These are phyloP conservation scores for Apodospora peruviana DNA, from an alignment of 495 filamentous ascomycete genomes.

Conservation along the genomic window DNA sequence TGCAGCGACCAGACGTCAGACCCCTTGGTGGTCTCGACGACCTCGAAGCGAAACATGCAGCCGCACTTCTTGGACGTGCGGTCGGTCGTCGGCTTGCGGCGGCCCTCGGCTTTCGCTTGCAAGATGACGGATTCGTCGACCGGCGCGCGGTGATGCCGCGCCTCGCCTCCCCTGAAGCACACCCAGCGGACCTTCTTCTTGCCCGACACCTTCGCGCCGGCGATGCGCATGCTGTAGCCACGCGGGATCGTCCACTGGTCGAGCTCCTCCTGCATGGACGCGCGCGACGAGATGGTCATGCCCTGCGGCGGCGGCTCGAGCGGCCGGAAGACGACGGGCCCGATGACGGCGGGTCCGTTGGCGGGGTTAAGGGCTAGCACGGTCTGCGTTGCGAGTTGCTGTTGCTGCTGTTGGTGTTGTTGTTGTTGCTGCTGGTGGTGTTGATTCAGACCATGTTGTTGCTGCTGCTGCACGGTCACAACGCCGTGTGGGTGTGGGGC, in stretches of 20 bases:
- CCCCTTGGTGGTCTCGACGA: slow-evolving; percentile 26
- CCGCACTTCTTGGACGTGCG: slow-evolving; percentile 31
- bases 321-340: slow-evolving; percentile 11
- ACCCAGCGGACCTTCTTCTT: slow-evolving; percentile 33
- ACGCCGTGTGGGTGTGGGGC: not conserved
- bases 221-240: slow-evolving; percentile 36
- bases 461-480: too few species aligned
- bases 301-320: slow-evolving; percentile 30
- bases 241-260: slow-evolving; percentile 30
- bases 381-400: not conserved
- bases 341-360: slow-evolving; percentile 10
- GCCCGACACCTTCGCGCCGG: slow-evolving; percentile 30
- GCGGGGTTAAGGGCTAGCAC: slow-evolving; percentile 2
- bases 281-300: slow-evolving; percentile 26
- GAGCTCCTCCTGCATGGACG: slow-evolving; percentile 30
- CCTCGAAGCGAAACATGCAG: slow-evolving; percentile 32
- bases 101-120: slow-evolving; percentile 23
- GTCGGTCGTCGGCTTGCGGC: slow-evolving; percentile 32
- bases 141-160: slow-evolving; percentile 27
- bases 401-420: too few species aligned
- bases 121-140: slow-evolving; percentile 21
- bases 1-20: slow-evolving; percentile 30
- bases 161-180: slow-evolving; percentile 31
- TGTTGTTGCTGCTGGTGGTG: too few species aligned
- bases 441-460: too few species aligned